phyloP scores from a whole-genome alignment of 768 basidiomycete genomes.

The Suillus placidus region DNA sequence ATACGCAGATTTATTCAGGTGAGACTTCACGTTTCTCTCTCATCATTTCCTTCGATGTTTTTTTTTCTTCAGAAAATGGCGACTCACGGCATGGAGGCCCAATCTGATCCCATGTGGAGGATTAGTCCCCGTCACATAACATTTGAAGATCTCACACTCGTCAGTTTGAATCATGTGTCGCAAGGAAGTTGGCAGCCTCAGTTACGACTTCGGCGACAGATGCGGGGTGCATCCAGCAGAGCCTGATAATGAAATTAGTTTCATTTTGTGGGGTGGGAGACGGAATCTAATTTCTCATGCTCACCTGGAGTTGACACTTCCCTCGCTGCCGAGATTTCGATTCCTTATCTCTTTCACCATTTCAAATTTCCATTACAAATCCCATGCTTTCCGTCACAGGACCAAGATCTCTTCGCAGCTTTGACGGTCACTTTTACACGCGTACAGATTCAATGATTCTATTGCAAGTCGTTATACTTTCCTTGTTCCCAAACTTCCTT shows the following conservation, averaged over 20 bases:
- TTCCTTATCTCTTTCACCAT: conserved; percentile 1
- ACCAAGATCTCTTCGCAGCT: background rate
- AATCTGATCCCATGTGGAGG: conserved; percentile 56
- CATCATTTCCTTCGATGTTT: background rate
- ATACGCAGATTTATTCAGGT: conserved; percentile 67
- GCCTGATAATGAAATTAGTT: background rate
- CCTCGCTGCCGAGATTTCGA: background rate
- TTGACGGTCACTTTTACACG: no score
- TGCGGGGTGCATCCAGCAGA: background rate
- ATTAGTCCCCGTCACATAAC: conserved; percentile 58
- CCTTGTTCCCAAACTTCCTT: background rate
- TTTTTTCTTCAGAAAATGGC: conserved; percentile 48
- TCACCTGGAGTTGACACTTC: background rate
- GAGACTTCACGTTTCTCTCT: conserved; percentile 18
- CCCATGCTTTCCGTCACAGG: background rate
- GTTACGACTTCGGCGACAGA: conserved; percentile 44
- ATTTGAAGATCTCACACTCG: conserved; percentile 66
- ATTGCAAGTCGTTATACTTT: background rate
- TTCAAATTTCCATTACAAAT: background rate
- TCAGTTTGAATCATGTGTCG: conserved; percentile 78
- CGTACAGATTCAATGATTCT: background rate
- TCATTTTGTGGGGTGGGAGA: background rate
- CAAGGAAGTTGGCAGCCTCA: conserved; percentile 81
- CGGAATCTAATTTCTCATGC: background rate
- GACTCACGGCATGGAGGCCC: conserved; percentile 53